These are phyloP conservation scores for Ascochyta clinopodiicola DNA, from an alignment of 2,329 filamentous ascomycete species.

Conservation along the genomic window DNA sequence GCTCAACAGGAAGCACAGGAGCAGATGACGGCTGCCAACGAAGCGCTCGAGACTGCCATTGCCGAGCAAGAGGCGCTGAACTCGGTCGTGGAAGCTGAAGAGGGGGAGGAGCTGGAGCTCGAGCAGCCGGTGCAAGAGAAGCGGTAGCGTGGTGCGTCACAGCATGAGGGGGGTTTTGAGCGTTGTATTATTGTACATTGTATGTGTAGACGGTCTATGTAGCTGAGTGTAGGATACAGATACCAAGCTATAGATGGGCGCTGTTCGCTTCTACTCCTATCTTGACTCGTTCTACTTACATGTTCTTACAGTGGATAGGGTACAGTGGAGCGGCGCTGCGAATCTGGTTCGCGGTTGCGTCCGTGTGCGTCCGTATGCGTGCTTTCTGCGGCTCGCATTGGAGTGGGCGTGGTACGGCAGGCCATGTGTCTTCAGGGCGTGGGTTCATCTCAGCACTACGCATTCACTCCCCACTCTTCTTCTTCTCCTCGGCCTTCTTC, in stretches of 20 bases:
- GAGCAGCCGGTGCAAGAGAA: constrained; percentile 11
- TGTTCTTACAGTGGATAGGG: neutral
- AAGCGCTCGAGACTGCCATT: constrained; percentile 18
- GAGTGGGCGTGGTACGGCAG: no score
- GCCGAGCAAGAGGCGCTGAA: constrained; percentile 11
- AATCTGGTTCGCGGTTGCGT: no score
- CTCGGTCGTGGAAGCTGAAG: constrained; percentile 6
- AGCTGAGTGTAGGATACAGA: constrained; percentile 20
- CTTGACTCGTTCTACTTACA: constrained; percentile 1
- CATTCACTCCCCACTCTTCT: constrained; percentile 9
- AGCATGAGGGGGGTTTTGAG: neutral
- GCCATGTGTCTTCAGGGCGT: neutral
- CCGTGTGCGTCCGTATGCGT: no score
- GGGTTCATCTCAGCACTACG: neutral
- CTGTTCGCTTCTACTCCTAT: neutral
- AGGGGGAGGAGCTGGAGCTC: neutral
- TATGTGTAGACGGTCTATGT: constrained; percentile 24
- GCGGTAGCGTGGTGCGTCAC: constrained; percentile 6
- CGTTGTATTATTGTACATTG: constrained; percentile 22
- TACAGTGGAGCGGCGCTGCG: neutral
- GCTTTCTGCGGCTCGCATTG: no score
- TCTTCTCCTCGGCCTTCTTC: constrained; percentile 24
- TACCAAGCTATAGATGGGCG: constrained; percentile 8
- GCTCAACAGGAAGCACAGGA: constrained; percentile 19
- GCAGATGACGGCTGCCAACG: constrained; percentile 12